A percentile compares a stretch with the other conserved stretches of the same genome.
phyloP scores from a whole-genome alignment of 495 filamentous ascomycete species.

The Platismatia glauca region DNA sequence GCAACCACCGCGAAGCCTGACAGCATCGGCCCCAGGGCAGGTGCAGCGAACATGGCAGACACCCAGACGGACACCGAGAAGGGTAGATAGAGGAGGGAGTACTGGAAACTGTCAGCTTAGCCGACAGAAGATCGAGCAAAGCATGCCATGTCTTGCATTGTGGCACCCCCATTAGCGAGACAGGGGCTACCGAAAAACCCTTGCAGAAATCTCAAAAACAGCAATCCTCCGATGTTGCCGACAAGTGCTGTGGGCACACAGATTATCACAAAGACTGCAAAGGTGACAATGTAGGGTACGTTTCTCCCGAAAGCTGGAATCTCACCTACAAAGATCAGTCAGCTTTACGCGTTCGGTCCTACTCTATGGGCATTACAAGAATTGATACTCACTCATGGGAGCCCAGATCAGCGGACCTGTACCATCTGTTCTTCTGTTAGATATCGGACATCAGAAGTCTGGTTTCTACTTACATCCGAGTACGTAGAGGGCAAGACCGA shows the following conservation, averaged over 20 bases:
- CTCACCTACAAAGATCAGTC: constrained; percentile 23
- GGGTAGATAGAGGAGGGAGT: constrained; percentile 31
- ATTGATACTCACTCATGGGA: constrained; percentile 16
- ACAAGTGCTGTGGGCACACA: constrained; percentile 36
- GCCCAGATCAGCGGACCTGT: not conserved
- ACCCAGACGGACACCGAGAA: constrained; percentile 45
- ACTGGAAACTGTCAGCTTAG: not conserved
- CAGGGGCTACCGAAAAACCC: constrained; percentile 40
- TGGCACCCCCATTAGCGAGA: constrained; percentile 33
- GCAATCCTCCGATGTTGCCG: constrained; percentile 39
- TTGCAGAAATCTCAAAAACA: constrained; percentile 42
- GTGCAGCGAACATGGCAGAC: constrained; percentile 27
- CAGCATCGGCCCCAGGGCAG: constrained; percentile 50
- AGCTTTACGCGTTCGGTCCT: not conserved
- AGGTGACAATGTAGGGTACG: constrained; percentile 36
- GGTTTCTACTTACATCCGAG: constrained; percentile 32
- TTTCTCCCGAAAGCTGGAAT: constrained; percentile 40
- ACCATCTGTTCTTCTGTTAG: not conserved
- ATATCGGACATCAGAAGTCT: not conserved
- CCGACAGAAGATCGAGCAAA: not conserved
- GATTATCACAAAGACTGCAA: constrained; percentile 42
- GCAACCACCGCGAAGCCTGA: constrained; percentile 49
- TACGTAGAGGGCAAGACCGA: constrained; percentile 47
- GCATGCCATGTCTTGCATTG: constrained; percentile 20
- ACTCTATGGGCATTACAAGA: not conserved